A percentile compares a stretch with the other conserved stretches of the same genome.
These are phyloP conservation scores for Fusarium newnesense DNA, from an alignment of 2,329 filamentous ascomycete genomes.

Conservation along the genomic window DNA sequence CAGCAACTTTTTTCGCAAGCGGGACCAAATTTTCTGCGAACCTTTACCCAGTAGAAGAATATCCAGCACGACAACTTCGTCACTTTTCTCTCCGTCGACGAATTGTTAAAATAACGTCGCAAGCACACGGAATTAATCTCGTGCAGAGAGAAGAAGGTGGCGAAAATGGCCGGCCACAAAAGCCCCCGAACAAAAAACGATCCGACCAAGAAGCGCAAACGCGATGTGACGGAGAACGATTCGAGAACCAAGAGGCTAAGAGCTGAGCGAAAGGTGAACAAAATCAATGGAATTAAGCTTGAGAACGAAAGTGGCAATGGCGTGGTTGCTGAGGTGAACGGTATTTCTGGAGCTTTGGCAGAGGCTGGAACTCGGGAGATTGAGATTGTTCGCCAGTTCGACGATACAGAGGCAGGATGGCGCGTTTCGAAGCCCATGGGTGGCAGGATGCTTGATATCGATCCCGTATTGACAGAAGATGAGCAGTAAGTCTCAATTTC, in stretches of 20 bases:
- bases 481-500: slow-evolving; percentile 63
- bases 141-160: slow-evolving; percentile 15
- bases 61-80: slow-evolving; percentile 16
- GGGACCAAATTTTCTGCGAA: slow-evolving; percentile 54
- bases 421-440: slow-evolving; percentile 72
- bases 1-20: slow-evolving; percentile 46
- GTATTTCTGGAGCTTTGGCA: slow-evolving; percentile 24
- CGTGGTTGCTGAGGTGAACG: slow-evolving; percentile 28
- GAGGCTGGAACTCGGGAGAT: slow-evolving; percentile 36
- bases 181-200: slow-evolving; percentile 48
- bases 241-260: slow-evolving; percentile 55
- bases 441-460: slow-evolving; percentile 72
- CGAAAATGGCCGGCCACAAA: slow-evolving; percentile 51
- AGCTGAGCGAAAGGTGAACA: slow-evolving; percentile 45
- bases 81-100: slow-evolving; percentile 34
- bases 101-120: slow-evolving; percentile 27
- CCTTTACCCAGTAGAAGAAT: slow-evolving; percentile 26
- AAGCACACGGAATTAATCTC: slow-evolving; percentile 23
- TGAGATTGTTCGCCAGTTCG: slow-evolving; percentile 43
- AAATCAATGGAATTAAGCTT: slow-evolving; percentile 41
- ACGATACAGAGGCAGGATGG: slow-evolving; percentile 59
- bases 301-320: slow-evolving; percentile 20
- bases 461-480: slow-evolving; percentile 69
- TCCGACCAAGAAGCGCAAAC: slow-evolving; percentile 59
- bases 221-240: slow-evolving; percentile 55